These are phyloP conservation scores for Pneumocystis sp. DNA, from an alignment of 1,139 yeast species.

Conservation along the genomic window DNA sequence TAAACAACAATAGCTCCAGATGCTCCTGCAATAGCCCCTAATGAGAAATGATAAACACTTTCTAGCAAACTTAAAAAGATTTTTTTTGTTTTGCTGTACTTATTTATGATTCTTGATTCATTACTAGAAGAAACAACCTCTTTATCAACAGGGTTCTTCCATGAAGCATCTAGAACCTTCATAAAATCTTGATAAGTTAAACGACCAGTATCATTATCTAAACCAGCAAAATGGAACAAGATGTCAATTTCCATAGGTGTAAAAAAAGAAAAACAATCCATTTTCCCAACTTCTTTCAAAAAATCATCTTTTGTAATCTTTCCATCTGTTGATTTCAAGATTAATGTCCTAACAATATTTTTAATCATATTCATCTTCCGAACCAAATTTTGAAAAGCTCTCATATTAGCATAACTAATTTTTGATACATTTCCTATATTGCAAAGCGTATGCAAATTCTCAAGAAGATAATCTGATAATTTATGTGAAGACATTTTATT, in stretches of 20 bases:
- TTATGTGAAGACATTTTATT: slow-evolving; percentile 29
- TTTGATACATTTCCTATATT: slow-evolving; percentile 24
- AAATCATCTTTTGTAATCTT: slow-evolving; percentile 28
- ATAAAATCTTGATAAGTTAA: slow-evolving; percentile 28
- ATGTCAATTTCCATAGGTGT: slow-evolving; percentile 34
- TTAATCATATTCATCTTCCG: slow-evolving; percentile 31
- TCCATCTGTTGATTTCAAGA: slow-evolving; percentile 24
- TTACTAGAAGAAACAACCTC: slow-evolving; percentile 18
- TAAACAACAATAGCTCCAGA: slow-evolving; percentile 97
- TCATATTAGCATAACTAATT: slow-evolving; percentile 31
- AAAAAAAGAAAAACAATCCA: slow-evolving; percentile 29
- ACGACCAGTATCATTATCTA: slow-evolving; percentile 25
- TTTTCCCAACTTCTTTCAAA: slow-evolving; percentile 28
- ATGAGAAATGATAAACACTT: slow-evolving; percentile 70
- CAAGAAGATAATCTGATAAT: slow-evolving; percentile 28
- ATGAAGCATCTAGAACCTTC: slow-evolving; percentile 31
- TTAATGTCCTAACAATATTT: slow-evolving; percentile 25
- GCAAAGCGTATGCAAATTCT: slow-evolving; percentile 27
- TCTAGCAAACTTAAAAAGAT: slow-evolving; percentile 45
- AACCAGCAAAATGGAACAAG: slow-evolving; percentile 30
- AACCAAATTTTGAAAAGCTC: slow-evolving; percentile 32
- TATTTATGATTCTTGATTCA: slow-evolving; percentile 17
- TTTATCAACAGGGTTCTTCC: slow-evolving; percentile 26
- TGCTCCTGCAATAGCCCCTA: slow-evolving; percentile 94
- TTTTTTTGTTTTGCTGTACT: background rate